Conservation (phyloP, 1,284 basidiomycete species). For the Ganoderma sp. region DNA sequence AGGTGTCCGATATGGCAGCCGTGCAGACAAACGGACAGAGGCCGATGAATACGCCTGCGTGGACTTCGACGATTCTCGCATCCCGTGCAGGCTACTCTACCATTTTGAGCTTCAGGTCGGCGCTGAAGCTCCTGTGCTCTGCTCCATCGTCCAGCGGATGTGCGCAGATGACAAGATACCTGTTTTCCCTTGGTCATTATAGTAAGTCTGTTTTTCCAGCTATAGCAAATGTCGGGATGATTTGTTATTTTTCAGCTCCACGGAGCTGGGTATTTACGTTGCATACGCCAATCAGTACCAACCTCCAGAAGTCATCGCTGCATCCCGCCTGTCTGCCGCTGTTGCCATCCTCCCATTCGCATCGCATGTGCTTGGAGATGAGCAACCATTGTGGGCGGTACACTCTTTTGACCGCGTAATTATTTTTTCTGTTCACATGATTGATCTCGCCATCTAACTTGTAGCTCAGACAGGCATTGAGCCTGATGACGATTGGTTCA, state of each 20-base stretch:
- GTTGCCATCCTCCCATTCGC: conserved; percentile 13
- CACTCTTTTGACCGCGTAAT: conserved; percentile 16
- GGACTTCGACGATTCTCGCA: conserved; percentile 8
- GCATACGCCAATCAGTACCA: not conserved
- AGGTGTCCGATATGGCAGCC: conserved; percentile 7
- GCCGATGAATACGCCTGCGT: conserved; percentile 14
- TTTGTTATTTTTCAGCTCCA: not conserved
- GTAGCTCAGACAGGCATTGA: conserved; percentile 18
- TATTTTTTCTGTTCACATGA: not conserved
- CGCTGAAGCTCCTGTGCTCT: not conserved
- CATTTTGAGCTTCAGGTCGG: too few relatives aligned
- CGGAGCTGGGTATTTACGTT: not conserved
- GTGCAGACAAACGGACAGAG: not conserved
- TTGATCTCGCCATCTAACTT: not conserved
- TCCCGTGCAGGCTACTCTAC: conserved; percentile 11
- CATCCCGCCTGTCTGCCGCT: not conserved
- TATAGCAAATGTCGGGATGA: too few relatives aligned
- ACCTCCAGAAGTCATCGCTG: not conserved
- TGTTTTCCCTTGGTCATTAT: conserved; percentile 16
- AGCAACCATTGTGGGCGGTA: conserved; percentile 7
- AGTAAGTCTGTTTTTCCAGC: not conserved
- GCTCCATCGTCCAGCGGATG: conserved; percentile 14
- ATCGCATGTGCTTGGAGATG: not conserved
- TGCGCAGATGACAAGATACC: conserved; percentile 10
- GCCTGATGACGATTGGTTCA: conserved; percentile 17